phyloP scores from a whole-genome alignment of 768 basidiomycete species.

The Trametes cubensis region DNA sequence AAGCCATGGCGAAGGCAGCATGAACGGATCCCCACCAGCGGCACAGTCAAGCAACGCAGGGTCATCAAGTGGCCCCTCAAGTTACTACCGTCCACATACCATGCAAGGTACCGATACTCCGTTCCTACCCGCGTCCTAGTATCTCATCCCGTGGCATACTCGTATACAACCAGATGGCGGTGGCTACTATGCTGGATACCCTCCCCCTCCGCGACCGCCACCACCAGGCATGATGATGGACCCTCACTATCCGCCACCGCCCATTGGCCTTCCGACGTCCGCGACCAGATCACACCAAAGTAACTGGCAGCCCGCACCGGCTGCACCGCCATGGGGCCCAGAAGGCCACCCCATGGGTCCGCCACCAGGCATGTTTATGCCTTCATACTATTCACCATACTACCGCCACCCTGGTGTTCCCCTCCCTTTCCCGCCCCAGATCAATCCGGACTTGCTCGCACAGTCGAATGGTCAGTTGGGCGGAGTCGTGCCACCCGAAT shows the following conservation, averaged over 20 bases:
- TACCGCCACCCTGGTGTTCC: slow-evolving; percentile 45
- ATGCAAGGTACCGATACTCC: slow-evolving; percentile 27
- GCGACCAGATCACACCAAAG: slow-evolving; percentile 46
- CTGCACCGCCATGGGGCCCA: slow-evolving; percentile 42
- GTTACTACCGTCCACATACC: slow-evolving; percentile 71
- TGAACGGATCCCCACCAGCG: slow-evolving; percentile 32
- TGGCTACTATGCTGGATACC: slow-evolving; percentile 40
- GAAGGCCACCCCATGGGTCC: slow-evolving; percentile 33
- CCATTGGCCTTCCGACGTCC: slow-evolving; percentile 55
- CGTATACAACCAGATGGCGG: neutral
- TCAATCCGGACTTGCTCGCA: slow-evolving; percentile 29
- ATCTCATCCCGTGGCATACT: neutral
- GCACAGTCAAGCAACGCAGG: slow-evolving; percentile 38
- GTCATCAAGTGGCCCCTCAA: slow-evolving; percentile 46
- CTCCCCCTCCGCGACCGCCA: slow-evolving; percentile 36
- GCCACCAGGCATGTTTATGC: slow-evolving; percentile 34
- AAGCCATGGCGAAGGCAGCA: slow-evolving; percentile 37
- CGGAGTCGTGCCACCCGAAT: slow-evolving; percentile 22
- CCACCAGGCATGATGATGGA: slow-evolving; percentile 47
- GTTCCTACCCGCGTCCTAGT: slow-evolving; percentile 4
- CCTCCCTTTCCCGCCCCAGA: slow-evolving; percentile 27
- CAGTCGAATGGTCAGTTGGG: slow-evolving; percentile 21
- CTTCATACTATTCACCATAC: slow-evolving; percentile 49
- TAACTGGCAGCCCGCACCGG: slow-evolving; percentile 27
- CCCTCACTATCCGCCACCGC: slow-evolving; percentile 43